phyloP scores from a whole-genome alignment of 2,329 filamentous ascomycete genomes.

The Capronia epimyces region DNA sequence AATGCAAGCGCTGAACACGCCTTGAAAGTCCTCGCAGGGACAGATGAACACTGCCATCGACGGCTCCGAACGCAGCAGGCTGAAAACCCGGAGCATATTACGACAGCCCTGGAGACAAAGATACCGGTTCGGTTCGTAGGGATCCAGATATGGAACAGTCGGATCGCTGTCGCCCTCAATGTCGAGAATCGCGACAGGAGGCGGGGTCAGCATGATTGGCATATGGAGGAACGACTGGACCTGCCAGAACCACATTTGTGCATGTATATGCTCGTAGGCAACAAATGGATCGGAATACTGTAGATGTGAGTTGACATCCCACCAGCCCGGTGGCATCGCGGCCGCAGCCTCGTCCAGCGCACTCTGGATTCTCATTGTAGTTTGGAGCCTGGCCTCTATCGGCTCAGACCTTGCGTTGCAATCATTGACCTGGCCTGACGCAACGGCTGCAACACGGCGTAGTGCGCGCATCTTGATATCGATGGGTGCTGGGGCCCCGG shows the following conservation, averaged over 20 bases:
- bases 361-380: conserved; percentile 18
- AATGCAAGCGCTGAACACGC: conserved; percentile 22
- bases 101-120: conserved; percentile 23
- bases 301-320: conserved; percentile 18
- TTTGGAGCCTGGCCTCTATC: conserved; percentile 6
- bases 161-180: not conserved
- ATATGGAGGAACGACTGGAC: conserved; percentile 27
- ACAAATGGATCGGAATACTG: conserved; percentile 8
- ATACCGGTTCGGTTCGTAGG: conserved; percentile 14
- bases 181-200: not conserved
- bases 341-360: conserved; percentile 14
- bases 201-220: conserved; percentile 23
- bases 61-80: conserved; percentile 21
- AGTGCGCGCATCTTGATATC: conserved; percentile 26
- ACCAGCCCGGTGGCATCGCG: conserved; percentile 24
- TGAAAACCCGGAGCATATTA: conserved; percentile 23
- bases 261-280: conserved; percentile 21
- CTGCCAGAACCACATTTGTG: conserved; percentile 28
- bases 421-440: conserved; percentile 23
- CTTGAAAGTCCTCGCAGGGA: conserved; percentile 28
- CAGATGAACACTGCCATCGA: conserved; percentile 26
- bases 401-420: conserved; percentile 17
- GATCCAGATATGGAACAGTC: conserved; percentile 1
- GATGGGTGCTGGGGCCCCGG: not conserved
- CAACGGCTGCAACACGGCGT: conserved; percentile 21